Percentiles rank a stretch among this genome's conserved stretches.
Evolutionary conservation across 75 land plant genomes (phyloP).

Genomic region (Cunninghamia lanceolata): DNA sequence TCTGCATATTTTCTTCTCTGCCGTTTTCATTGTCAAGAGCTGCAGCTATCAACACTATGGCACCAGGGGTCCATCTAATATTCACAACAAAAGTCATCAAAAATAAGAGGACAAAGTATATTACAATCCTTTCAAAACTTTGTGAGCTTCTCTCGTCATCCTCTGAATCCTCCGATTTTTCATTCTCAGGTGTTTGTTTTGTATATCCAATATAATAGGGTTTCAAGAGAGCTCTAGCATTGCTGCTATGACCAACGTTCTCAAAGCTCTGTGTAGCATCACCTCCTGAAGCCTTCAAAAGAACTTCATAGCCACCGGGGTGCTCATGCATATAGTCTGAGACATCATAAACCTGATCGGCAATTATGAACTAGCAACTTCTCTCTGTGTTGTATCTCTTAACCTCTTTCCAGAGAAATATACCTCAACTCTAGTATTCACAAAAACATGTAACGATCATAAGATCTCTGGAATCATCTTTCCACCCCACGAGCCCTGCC

Average conservation of each 20-base stretch:
- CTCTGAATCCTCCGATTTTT: background rate
- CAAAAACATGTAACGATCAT: background rate
- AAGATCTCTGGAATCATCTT: background rate
- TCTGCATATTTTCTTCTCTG: background rate
- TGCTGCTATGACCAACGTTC: conserved; percentile 28
- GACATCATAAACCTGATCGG: conserved; percentile 29
- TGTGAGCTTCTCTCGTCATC: conserved; percentile 2
- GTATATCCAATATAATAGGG: conserved; percentile 22
- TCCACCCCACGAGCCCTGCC: no score
- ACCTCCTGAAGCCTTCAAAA: conserved; percentile 33
- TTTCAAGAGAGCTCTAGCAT: conserved; percentile 25
- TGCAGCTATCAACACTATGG: conserved; percentile 8
- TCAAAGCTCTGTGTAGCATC: conserved; percentile 35
- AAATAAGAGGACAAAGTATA: conserved; percentile 8
- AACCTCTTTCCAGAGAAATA: background rate
- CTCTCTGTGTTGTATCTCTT: conserved; percentile 1
- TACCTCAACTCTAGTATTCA: background rate
- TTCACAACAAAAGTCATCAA: conserved; percentile 8
- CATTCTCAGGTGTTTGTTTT: conserved; percentile 6
- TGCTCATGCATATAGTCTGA: conserved; percentile 34
- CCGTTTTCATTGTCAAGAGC: conserved; percentile 10
- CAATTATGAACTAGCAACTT: conserved; percentile 2
- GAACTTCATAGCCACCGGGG: conserved; percentile 37
- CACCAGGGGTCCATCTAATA: conserved; percentile 7
- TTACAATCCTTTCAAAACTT: conserved; percentile 11